Evolutionary conservation across 129 eudicot genomes (phyloP).

Genomic region (Centaurea solstitialis): DNA sequence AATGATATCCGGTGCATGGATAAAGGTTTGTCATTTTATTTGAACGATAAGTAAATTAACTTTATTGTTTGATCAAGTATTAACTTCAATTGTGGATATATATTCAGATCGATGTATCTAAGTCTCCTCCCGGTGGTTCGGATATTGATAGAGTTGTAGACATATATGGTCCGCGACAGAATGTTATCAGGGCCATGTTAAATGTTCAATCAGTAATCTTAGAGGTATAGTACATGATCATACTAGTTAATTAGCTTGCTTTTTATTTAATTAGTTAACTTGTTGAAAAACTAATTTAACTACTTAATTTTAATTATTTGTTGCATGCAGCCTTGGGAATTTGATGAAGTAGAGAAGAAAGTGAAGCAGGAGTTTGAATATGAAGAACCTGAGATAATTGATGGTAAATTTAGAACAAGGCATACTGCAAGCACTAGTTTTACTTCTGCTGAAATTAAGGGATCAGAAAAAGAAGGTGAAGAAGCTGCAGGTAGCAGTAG

Average conservation of each 20-base stretch:
- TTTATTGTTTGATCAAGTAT: not conserved
- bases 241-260: not conserved
- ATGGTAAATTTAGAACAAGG: not conserved
- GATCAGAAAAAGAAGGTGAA: not conserved
- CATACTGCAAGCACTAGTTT: not conserved
- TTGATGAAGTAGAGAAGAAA: not conserved
- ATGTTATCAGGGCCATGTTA: conserved; percentile 19
- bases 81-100: not conserved
- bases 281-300: not conserved
- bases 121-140: conserved; percentile 19
- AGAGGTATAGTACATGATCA: conserved; percentile 17
- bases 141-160: conserved; percentile 11
- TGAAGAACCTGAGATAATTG: conserved; percentile 16
- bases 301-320: not conserved
- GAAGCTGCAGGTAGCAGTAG: not conserved
- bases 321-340: conserved; percentile 22
- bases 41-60: not conserved
- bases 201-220: conserved; percentile 5
- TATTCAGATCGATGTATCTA: conserved; percentile 9
- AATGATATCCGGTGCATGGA: conserved; percentile 19
- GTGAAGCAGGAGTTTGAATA: not conserved
- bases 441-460: not conserved
- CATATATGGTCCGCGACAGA: conserved; percentile 21
- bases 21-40: conserved; percentile 12
- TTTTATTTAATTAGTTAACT: conserved; percentile 14